These are phyloP conservation scores for Heliosperma pusillum DNA, from an alignment of 148 eudicot genomes.

Conservation along the genomic window DNA sequence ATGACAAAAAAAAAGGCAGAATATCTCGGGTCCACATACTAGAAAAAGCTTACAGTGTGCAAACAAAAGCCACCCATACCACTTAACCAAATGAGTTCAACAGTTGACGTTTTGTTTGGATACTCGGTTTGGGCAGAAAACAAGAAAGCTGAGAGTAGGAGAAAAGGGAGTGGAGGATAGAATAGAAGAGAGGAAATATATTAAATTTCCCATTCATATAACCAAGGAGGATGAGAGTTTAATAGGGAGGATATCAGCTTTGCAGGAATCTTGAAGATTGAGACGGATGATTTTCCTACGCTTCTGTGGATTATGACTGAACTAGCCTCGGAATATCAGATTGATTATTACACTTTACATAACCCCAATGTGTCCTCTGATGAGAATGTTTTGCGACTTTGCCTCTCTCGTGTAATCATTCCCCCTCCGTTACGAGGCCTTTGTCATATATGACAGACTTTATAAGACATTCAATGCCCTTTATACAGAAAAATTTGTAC, in stretches of 20 bases:
- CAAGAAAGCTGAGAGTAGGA: background rate
- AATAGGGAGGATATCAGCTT: background rate
- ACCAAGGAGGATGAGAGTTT: background rate
- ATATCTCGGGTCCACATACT: conserved; percentile 4
- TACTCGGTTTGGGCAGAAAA: background rate
- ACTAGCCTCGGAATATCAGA: background rate
- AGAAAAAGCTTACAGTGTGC: background rate
- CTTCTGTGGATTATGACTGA: conserved; percentile 1
- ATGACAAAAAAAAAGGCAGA: background rate
- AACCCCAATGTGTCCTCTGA: background rate
- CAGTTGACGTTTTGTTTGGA: background rate
- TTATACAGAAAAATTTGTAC: conserved; percentile 9
- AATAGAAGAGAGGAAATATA: background rate
- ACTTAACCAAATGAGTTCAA: background rate
- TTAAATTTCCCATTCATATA: background rate
- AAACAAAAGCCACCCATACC: background rate
- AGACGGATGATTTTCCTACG: background rate
- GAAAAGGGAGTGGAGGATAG: background rate
- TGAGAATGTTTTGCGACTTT: background rate
- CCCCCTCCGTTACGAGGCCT: background rate
- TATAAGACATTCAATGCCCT: background rate
- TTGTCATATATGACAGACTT: background rate
- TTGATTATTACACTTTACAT: background rate
- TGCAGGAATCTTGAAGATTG: background rate
- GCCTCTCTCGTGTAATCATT: background rate